Evolutionary conservation across 2,329 filamentous ascomycete genomes (phyloP).

Genomic region (Stemphylium vesicarium): DNA sequence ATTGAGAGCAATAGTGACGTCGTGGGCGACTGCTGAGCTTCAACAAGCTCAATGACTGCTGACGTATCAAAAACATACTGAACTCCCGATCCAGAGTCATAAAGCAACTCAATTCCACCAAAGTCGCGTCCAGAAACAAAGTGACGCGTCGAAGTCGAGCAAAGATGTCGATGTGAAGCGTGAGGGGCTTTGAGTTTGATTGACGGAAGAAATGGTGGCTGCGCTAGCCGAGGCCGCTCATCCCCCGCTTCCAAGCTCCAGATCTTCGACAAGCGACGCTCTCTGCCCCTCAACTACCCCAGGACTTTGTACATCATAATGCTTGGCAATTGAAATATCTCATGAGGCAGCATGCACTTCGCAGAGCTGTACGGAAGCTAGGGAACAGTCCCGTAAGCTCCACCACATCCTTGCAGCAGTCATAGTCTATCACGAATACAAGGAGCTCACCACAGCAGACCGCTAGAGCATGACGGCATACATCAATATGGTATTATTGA

Average conservation of each 20-base stretch:
- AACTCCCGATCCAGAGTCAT: not conserved
- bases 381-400: slow-evolving; percentile 8
- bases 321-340: not conserved
- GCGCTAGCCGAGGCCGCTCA: slow-evolving; percentile 19
- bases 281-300: not conserved
- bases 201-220: slow-evolving; percentile 38
- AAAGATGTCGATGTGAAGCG: not conserved
- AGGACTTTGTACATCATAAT: not conserved
- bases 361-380: slow-evolving; percentile 6
- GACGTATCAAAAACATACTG: not conserved
- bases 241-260: slow-evolving; percentile 21
- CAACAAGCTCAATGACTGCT: not conserved
- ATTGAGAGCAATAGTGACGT: not conserved
- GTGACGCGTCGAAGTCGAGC: not conserved
- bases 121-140: not conserved
- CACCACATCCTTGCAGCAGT: not conserved
- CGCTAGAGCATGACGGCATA: not conserved
- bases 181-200: slow-evolving; percentile 18
- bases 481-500: too few relatives aligned
- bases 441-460: too few relatives aligned
- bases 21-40: not conserved
- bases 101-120: not conserved
- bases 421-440: not conserved
- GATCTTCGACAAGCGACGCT: slow-evolving; percentile 16
- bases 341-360: not conserved